Percentiles rank a stretch among this genome's conserved stretches.
Conservation (phyloP, 371 early-diverging fungal species). For the Basidiobolus meristosporus region DNA sequence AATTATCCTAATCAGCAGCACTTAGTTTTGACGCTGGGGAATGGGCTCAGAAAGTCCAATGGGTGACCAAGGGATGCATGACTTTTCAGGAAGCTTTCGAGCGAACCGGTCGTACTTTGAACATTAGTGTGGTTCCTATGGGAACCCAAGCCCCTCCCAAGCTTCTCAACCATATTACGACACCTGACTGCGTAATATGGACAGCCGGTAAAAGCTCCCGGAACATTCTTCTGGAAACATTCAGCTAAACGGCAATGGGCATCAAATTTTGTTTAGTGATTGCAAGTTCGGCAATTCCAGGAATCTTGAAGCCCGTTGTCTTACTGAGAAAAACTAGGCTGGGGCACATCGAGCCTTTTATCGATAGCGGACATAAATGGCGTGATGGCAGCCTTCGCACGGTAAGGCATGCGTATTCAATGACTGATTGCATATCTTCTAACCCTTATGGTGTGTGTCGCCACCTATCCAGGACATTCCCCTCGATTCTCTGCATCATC, state of each 20-base stretch:
- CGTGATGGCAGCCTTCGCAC: constrained; percentile 75
- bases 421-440: neutral
- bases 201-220: constrained; percentile 28
- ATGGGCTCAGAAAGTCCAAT: constrained; percentile 45
- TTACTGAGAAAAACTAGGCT: constrained; percentile 50
- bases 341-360: constrained; percentile 48
- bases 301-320: constrained; percentile 62
- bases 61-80: constrained; percentile 61
- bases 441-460: no score
- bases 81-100: constrained; percentile 82
- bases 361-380: constrained; percentile 53
- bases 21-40: constrained; percentile 52
- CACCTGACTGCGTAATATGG: constrained; percentile 77
- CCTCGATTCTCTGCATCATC: constrained; percentile 1
- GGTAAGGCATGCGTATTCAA: no score
- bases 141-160: constrained; percentile 63
- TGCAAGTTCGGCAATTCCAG: constrained; percentile 55
- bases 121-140: constrained; percentile 63
- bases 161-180: constrained; percentile 70
- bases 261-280: constrained; percentile 14
- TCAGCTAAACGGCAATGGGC: no score
- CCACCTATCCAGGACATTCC: constrained; percentile 6
- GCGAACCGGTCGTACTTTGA: constrained; percentile 71
- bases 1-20: constrained; percentile 11
- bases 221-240: neutral